phyloP scores from a whole-genome alignment of 2,329 filamentous ascomycete species.

The Aureobasidium sp. region DNA sequence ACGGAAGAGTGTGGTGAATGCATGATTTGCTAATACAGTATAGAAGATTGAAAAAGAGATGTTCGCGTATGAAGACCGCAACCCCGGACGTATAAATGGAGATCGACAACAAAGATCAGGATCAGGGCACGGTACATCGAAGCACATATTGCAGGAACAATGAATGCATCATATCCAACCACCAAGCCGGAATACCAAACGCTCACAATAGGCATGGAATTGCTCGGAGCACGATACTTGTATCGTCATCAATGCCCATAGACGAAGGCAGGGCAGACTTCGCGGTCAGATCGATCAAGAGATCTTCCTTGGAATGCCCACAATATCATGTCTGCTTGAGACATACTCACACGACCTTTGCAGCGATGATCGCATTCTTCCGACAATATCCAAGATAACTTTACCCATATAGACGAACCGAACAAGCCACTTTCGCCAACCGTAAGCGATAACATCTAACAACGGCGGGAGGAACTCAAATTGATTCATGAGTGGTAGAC shows the following conservation, averaged over 20 bases:
- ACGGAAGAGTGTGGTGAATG: background rate
- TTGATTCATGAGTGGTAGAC: background rate
- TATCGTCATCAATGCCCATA: background rate
- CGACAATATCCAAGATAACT: too few species aligned
- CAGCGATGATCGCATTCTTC: too few species aligned
- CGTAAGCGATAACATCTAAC: too few species aligned
- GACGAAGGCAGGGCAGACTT: background rate
- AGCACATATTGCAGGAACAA: background rate
- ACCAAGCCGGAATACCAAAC: background rate
- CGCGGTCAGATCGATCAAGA: background rate
- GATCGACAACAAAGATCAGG: background rate
- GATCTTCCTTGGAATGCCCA: background rate
- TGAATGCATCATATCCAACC: background rate
- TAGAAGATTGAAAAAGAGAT: background rate
- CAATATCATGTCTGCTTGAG: background rate
- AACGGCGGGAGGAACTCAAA: background rate
- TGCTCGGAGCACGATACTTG: background rate
- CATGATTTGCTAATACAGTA: background rate
- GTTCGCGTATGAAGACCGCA: background rate
- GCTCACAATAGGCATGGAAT: background rate
- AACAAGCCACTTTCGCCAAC: too few species aligned
- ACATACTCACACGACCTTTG: background rate
- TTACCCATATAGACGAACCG: too few species aligned
- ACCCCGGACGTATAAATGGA: background rate
- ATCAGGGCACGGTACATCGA: background rate